A percentile compares a stretch with the other conserved stretches of the same genome.
Conservation (phyloP, 208 protist species). For the Trypanosoma melophagium region DNA sequence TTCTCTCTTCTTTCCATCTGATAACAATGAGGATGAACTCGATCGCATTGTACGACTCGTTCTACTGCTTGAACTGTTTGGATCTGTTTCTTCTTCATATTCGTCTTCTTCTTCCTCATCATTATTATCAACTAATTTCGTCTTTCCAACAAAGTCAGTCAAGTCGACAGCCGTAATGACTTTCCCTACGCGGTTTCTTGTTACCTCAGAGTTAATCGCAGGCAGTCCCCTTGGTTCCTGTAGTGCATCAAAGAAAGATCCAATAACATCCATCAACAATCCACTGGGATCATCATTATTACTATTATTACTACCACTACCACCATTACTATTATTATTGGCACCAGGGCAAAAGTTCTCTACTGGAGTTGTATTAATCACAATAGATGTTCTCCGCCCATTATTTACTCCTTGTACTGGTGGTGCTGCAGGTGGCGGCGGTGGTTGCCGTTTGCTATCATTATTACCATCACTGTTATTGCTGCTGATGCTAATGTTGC, state of each 20-base stretch:
- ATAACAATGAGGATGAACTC: background rate
- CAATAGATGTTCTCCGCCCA: no score
- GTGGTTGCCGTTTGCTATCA: no score
- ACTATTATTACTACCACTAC: conserved; percentile 2
- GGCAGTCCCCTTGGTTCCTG: conserved; percentile 53
- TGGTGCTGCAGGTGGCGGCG: no score
- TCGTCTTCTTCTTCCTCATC: conserved; percentile 26
- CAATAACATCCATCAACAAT: conserved; percentile 50
- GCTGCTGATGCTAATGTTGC: background rate
- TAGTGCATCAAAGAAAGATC: conserved; percentile 60
- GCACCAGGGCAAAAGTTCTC: background rate
- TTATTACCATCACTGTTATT: background rate
- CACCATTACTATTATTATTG: background rate
- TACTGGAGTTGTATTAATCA: background rate
- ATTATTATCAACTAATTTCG: conserved; percentile 23
- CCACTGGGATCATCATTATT: conserved; percentile 23
- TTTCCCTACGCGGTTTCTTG: conserved; percentile 65
- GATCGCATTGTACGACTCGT: background rate
- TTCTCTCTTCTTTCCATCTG: background rate
- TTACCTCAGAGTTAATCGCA: conserved; percentile 61
- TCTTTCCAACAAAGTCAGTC: conserved; percentile 40
- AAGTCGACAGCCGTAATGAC: conserved; percentile 60
- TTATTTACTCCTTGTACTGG: no score
- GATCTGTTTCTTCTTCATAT: conserved; percentile 40
- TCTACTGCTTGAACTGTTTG: background rate